Evolutionary conservation across 352 stramenopile genomes (phyloP).

Genomic region (Hyaloperonospora arabidopsidis): DNA sequence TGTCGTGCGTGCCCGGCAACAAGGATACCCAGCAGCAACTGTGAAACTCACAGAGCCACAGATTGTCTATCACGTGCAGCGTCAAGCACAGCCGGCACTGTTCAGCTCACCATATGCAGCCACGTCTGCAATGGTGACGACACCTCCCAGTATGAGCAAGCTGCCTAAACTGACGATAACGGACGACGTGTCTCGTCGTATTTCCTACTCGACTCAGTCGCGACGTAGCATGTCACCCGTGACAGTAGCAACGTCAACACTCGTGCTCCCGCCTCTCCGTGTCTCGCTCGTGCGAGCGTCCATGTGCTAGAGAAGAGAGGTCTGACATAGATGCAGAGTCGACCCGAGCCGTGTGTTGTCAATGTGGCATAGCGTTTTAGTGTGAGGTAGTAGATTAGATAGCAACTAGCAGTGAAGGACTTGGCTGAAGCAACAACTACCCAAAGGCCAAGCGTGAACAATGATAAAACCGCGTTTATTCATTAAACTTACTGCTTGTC

Average conservation of each 20-base stretch:
- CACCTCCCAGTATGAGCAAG: constrained; percentile 22
- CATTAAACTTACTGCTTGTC: background rate
- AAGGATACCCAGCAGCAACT: constrained; percentile 4
- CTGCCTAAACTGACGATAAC: constrained; percentile 25
- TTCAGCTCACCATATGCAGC: constrained; percentile 12
- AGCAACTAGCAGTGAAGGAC: constrained; percentile 6
- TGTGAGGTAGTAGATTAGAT: constrained; percentile 18
- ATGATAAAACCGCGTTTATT: constrained; percentile 11
- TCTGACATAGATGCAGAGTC: background rate
- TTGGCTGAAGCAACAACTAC: too few relatives aligned
- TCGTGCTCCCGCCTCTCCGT: constrained; percentile 34
- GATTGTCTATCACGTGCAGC: constrained; percentile 31
- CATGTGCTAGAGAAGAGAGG: constrained; percentile 23
- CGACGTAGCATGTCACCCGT: constrained; percentile 24
- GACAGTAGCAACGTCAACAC: constrained; percentile 23
- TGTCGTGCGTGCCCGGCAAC: constrained; percentile 22
- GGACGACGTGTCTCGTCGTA: constrained; percentile 19
- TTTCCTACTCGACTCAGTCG: constrained; percentile 14
- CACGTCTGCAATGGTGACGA: constrained; percentile 8
- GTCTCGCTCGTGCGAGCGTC: constrained; percentile 38
- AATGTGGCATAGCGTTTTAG: constrained; percentile 17
- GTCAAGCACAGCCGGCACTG: constrained; percentile 10
- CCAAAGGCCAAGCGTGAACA: constrained; percentile 6
- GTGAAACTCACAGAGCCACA: constrained; percentile 30
- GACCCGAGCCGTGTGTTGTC: constrained; percentile 8